These are phyloP conservation scores for Hippophae gyantsensis DNA, from an alignment of 306 rosid genomes.

Conservation along the genomic window DNA sequence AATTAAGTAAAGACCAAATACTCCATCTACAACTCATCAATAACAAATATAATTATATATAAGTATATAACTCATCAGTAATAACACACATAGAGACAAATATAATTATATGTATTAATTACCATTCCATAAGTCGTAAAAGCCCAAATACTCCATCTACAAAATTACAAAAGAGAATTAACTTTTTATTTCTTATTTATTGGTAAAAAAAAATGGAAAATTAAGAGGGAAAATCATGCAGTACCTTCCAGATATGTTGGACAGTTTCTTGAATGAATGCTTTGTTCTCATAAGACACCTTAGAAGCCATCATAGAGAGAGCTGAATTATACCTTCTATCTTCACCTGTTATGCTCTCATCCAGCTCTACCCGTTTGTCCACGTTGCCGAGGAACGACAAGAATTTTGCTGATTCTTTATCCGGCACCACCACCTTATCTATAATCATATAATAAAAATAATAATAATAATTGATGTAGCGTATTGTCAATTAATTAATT, in stretches of 20 bases:
- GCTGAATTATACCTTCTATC: constrained; percentile 39
- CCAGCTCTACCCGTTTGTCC: constrained; percentile 40
- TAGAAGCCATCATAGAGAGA: constrained; percentile 57
- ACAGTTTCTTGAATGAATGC: constrained; percentile 30
- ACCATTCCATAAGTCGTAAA: constrained; percentile 70
- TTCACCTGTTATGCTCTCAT: constrained; percentile 27
- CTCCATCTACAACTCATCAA: no score
- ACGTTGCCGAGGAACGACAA: constrained; percentile 46
- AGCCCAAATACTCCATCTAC: constrained; percentile 65
- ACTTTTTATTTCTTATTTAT: neutral
- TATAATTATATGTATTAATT: constrained; percentile 9
- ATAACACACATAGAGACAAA: no score
- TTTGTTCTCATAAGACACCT: constrained; percentile 47
- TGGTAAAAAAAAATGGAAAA: neutral
- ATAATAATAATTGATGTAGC: neutral
- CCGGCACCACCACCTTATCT: constrained; percentile 34
- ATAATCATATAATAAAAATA: neutral
- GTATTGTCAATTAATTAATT: neutral
- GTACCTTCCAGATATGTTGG: constrained; percentile 19
- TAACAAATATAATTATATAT: no score
- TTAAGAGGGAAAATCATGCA: neutral
- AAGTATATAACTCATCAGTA: no score
- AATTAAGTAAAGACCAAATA: no score
- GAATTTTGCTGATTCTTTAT: constrained; percentile 23
- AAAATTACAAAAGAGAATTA: neutral